These are phyloP conservation scores for Tephrocybe sp. DNA, from an alignment of 768 basidiomycete species.

Conservation along the genomic window DNA sequence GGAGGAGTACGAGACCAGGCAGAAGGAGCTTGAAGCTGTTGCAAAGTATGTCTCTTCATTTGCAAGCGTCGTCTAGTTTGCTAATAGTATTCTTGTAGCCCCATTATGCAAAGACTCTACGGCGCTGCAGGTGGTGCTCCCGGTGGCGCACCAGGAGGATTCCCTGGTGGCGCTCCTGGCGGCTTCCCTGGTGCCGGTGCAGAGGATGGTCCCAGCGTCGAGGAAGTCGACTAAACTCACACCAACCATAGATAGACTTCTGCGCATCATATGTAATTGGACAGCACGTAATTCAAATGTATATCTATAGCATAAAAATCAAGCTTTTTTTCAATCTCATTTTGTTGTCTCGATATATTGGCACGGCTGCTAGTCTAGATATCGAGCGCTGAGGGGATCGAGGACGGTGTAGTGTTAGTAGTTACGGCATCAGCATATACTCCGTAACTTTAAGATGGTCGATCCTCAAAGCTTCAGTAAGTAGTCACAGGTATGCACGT, in stretches of 20 bases:
- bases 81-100: slow-evolving; percentile 26
- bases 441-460: no score
- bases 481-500: no score
- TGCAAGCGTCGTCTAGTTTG: background rate
- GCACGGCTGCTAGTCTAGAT: no score
- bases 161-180: slow-evolving; percentile 59
- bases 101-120: slow-evolving; percentile 74
- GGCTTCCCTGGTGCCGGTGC: slow-evolving; percentile 64
- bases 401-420: no score
- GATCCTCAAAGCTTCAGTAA: no score
- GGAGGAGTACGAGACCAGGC: slow-evolving; percentile 90
- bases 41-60: slow-evolving; percentile 47
- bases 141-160: slow-evolving; percentile 60
- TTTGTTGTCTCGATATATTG: no score
- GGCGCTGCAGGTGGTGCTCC: slow-evolving; percentile 66
- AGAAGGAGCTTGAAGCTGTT: slow-evolving; percentile 87
- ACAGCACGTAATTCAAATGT: background rate
- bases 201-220: slow-evolving; percentile 86
- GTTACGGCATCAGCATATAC: no score
- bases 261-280: slow-evolving; percentile 12
- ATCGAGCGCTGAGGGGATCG: no score
- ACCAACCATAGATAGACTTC: slow-evolving; percentile 14
- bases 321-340: no score
- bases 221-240: slow-evolving; percentile 76
- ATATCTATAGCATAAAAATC: no score